Conservation (phyloP, 2,329 filamentous ascomycete species). For the Colletotrichum limetticola region DNA sequence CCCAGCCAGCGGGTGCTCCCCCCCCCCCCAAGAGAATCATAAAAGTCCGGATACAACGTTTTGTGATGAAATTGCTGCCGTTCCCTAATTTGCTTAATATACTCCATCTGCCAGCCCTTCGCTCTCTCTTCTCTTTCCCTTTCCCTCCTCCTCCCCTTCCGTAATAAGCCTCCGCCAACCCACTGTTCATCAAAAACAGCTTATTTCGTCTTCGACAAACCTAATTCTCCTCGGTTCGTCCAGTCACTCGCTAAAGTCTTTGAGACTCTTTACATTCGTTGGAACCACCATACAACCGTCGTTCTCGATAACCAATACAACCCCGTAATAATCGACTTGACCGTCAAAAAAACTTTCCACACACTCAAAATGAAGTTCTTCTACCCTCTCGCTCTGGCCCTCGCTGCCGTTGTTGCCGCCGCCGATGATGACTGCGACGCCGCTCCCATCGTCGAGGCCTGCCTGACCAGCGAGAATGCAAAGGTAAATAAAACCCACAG, state of each 20-base stretch:
- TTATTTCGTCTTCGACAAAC: conserved; percentile 16
- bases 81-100: conserved; percentile 33
- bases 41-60: conserved; percentile 30
- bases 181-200: conserved; percentile 20
- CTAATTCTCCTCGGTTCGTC: conserved; percentile 25
- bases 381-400: conserved; percentile 51
- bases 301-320: background rate
- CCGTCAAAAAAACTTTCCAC: background rate
- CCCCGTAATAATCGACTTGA: background rate
- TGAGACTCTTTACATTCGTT: conserved; percentile 26
- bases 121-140: background rate
- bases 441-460: conserved; percentile 58
- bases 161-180: conserved; percentile 32
- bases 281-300: conserved; percentile 8
- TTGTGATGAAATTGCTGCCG: conserved; percentile 31
- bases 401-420: conserved; percentile 42
- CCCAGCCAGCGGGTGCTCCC: conserved; percentile 15
- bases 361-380: conserved; percentile 57
- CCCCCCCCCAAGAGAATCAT: conserved; percentile 15
- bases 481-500: conserved; percentile 43
- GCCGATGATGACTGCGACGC: conserved; percentile 50
- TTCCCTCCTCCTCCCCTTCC: conserved; percentile 17
- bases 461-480: conserved; percentile 51
- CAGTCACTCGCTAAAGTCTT: conserved; percentile 30
- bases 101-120: background rate